Conservation (phyloP, 805 yeast species). For the Metschnikowia henanensis region DNA sequence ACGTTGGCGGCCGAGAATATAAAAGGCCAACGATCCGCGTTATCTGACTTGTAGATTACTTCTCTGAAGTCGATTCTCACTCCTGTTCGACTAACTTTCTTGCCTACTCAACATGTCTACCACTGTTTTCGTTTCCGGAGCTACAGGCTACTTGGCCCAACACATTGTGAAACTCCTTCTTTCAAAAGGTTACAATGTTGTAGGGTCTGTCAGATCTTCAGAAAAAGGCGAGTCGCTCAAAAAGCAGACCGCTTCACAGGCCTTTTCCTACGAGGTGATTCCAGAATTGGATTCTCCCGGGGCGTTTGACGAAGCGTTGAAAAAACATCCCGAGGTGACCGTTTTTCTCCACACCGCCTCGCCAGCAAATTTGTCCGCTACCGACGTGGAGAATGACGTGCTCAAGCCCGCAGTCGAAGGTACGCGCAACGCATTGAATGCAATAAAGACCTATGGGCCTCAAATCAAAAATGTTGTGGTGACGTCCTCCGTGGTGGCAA, state of each 20-base stretch:
- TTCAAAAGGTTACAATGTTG: background rate
- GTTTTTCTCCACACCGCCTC: background rate
- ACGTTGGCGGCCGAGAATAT: background rate
- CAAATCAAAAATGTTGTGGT: background rate
- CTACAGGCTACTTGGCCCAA: background rate
- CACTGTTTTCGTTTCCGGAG: background rate
- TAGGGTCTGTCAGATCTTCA: background rate
- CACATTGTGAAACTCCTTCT: background rate
- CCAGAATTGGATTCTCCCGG: background rate
- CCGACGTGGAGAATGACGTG: background rate
- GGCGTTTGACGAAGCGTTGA: background rate
- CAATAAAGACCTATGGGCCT: background rate
- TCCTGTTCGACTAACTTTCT: background rate
- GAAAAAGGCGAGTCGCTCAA: background rate
- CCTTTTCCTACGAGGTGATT: background rate
- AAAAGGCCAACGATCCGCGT: no score
- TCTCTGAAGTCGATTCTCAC: background rate
- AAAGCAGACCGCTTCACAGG: background rate
- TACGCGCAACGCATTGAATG: background rate
- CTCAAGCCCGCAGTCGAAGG: background rate
- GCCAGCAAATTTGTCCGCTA: background rate
- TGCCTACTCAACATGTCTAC: background rate
- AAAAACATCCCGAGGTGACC: background rate
- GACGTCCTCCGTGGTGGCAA: background rate
- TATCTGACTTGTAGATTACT: no score